Conservation (phyloP, 176 grass and related monocot species). For the Carex cristatella region DNA sequence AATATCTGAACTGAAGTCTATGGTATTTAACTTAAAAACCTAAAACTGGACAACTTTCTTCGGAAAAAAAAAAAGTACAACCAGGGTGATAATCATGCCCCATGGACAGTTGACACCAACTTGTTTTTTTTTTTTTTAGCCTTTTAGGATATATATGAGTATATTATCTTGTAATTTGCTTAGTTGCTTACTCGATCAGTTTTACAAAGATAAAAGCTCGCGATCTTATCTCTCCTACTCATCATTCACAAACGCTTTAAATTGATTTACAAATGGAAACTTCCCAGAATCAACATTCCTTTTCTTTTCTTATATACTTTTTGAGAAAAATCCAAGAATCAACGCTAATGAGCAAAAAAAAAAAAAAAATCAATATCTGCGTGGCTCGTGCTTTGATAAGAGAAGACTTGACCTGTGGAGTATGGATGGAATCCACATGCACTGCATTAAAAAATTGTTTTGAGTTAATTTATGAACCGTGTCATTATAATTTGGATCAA, state of each 20-base stretch:
- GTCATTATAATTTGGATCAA: no score
- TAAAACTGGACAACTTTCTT: neutral
- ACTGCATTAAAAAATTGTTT: no score
- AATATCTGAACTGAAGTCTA: no score
- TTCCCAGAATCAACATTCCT: neutral
- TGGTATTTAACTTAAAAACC: no score
- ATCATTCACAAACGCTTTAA: neutral
- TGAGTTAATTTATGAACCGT: no score
- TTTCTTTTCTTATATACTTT: no score
- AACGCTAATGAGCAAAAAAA: no score
- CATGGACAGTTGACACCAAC: no score
- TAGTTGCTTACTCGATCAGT: neutral
- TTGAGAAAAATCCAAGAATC: no score
- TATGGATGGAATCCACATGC: no score
- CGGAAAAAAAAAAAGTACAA: neutral
- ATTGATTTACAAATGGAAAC: slow-evolving; percentile 17
- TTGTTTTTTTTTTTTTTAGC: no score
- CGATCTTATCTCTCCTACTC: slow-evolving; percentile 3
- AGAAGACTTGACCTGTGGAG: neutral
- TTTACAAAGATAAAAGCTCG: neutral
- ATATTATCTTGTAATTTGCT: neutral
- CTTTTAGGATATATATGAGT: neutral
- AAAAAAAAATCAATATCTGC: neutral
- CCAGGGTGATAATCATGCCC: no score
- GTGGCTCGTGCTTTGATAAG: neutral